Base-by-base conservation (phyloP, 305 asterid genomes). In the Fraxinus sp. region DNA sequence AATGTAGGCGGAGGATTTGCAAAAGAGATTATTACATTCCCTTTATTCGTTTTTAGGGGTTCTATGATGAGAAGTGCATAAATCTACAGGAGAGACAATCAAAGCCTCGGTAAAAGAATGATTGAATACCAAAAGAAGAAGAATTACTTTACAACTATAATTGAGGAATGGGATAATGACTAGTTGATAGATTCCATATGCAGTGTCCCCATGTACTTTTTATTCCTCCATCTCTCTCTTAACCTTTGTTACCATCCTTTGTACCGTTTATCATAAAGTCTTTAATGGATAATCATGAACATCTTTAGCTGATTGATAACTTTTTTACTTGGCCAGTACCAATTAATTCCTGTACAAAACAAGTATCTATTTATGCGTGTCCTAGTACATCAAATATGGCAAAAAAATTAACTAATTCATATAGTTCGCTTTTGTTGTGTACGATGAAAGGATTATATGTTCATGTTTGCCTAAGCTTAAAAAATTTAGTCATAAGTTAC, bases 181-280 rank as follows among this genome's bases (percentile, higher is more conserved):
- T 70, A 86, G 77, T 83, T 85, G 86, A 85, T 83, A 83, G 86
- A 87, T 77, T 87, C 89, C 93, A 92, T 90, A 84, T 87, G 90
- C 83, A 73, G 79, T 86, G 92, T 85, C 89, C 86, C 79, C 87
- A 86, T 88, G 86, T 91, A 76, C 86, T 84, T 83, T 83, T 87
- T 84, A 80, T 83, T 68, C 52, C 72, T 68, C 78, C 85, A 71
- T 79, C 84, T 82, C 85, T 41, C 72, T 49, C 77, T 20, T 28
- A 77, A 79, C 88, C 84, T 87, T 85, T 83, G 82, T 83, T 83
- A 82, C 91, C 92, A 86, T 85, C 73, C 81, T 77, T 85, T 79
- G 88, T 88, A 85, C 89, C 75, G 83, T 85, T 82, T 84, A 84
- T 84, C 80, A 81, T 76, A 66, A 87, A 84, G 91, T 80, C 80